Evolutionary conservation across 192 early-diverging fungal genomes (phyloP).

Genomic region (Glomus cerebriforme): DNA sequence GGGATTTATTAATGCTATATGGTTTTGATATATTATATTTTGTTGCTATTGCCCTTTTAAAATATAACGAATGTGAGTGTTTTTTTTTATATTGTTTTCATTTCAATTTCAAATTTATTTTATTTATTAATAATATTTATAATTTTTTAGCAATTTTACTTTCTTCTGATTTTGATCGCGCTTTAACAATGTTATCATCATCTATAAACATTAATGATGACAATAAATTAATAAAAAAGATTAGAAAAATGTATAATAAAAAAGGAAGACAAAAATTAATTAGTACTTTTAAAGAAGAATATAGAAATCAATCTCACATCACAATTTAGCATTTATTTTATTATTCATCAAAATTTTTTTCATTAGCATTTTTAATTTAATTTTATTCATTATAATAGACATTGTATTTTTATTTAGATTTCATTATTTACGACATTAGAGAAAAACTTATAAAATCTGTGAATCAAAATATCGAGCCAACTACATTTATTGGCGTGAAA

Average conservation of each 20-base stretch:
- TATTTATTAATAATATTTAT: not conserved
- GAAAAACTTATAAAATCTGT: too few species aligned
- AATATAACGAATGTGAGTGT: conserved; percentile 48
- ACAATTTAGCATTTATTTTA: not conserved
- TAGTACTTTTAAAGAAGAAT: conserved; percentile 5
- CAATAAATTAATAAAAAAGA: conserved; percentile 43
- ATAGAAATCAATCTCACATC: conserved; percentile 10
- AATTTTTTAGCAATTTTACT: conserved; percentile 39
- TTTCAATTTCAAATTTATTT: not conserved
- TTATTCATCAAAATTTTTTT: too few species aligned
- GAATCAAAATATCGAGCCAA: too few species aligned
- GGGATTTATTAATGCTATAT: conserved; percentile 54
- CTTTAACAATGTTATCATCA: conserved; percentile 50
- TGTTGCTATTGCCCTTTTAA: conserved; percentile 52
- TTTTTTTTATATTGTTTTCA: not conserved
- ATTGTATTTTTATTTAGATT: too few species aligned
- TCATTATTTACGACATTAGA: too few species aligned
- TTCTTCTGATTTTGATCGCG: conserved; percentile 48
- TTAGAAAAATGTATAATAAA: conserved; percentile 40
- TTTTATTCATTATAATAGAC: too few species aligned
- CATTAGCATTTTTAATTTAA: too few species aligned
- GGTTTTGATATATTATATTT: conserved; percentile 58
- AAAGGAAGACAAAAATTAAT: not conserved
- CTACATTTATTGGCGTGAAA: too few species aligned
- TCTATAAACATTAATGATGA: conserved; percentile 54